Evolutionary conservation across 768 basidiomycete species (phyloP).

Genomic region (Mrakia frigida): DNA sequence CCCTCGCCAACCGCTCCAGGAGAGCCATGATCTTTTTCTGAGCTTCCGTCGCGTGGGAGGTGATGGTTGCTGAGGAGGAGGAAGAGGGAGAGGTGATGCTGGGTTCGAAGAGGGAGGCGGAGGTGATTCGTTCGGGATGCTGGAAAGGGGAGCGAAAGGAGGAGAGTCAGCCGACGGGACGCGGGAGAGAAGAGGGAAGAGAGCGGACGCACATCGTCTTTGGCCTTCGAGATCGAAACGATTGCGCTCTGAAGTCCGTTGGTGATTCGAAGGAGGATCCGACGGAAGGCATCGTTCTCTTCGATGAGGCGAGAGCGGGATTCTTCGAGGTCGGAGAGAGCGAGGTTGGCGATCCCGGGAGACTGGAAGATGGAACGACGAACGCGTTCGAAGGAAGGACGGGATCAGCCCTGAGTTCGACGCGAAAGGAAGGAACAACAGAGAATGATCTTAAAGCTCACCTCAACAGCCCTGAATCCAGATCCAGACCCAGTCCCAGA

Average conservation of each 20-base stretch:
- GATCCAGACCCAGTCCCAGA: conserved; percentile 11
- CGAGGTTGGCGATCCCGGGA: conserved; percentile 40
- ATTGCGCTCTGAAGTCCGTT: conserved; percentile 56
- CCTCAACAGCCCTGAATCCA: conserved; percentile 19
- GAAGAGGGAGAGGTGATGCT: not conserved
- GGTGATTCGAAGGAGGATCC: conserved; percentile 57
- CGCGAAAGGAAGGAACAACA: not conserved
- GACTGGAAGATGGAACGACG: not conserved
- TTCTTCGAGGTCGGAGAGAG: conserved; percentile 67
- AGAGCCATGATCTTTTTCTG: conserved; percentile 2
- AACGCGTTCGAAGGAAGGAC: too few relatives aligned
- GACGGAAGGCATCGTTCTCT: conserved; percentile 61
- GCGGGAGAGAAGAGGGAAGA: conserved; percentile 51
- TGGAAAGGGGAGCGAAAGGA: conserved; percentile 34
- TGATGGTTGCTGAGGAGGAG: not conserved
- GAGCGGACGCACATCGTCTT: not conserved
- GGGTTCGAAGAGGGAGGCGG: conserved; percentile 35
- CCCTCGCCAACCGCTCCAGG: not conserved
- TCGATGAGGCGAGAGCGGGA: conserved; percentile 58
- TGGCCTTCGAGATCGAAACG: conserved; percentile 41
- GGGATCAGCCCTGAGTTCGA: not conserved
- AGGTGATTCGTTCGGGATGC: conserved; percentile 53
- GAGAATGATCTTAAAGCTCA: not conserved
- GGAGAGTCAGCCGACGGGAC: conserved; percentile 51
- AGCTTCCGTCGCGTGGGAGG: conserved; percentile 19